Evolutionary conservation across 169 alveolate species (phyloP).

Genomic region (Amoebophrya sp.): DNA sequence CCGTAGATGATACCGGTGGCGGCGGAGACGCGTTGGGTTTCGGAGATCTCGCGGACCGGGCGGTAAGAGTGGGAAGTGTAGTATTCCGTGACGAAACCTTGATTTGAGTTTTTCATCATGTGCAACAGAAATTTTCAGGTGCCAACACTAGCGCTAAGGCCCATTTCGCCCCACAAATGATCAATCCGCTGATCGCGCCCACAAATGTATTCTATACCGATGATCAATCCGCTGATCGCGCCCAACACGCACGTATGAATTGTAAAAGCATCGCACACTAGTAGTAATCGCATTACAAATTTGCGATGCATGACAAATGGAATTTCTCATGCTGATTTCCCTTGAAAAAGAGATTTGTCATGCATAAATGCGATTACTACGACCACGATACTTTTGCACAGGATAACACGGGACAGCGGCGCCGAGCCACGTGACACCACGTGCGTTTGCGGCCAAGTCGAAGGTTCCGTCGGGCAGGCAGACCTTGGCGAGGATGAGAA

Average conservation of each 20-base stretch:
- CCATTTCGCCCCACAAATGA: neutral
- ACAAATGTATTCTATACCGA: too few species aligned
- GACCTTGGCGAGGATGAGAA: conserved; percentile 49
- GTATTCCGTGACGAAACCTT: conserved; percentile 62
- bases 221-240: conserved; percentile 66
- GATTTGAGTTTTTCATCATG: too few species aligned
- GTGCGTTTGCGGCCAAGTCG: conserved; percentile 35
- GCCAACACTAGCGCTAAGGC: neutral
- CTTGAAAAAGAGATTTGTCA: too few species aligned
- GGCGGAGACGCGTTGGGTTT: conserved; percentile 68
- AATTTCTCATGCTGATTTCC: too few species aligned
- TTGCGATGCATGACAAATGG: too few species aligned
- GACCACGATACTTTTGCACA: too few species aligned
- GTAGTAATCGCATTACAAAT: too few species aligned
- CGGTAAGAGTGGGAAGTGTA: conserved; percentile 70
- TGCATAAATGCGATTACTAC: too few species aligned
- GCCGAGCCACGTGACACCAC: conserved; percentile 52
- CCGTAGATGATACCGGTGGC: conserved; percentile 78
- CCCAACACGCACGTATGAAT: conserved; percentile 67
- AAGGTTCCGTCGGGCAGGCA: conserved; percentile 52
- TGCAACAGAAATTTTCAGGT: neutral
- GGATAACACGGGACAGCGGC: conserved; percentile 60
- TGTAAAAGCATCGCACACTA: too few species aligned
- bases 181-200: conserved; percentile 69
- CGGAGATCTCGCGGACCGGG: conserved; percentile 75